Conservation (phyloP, 1,284 basidiomycete genomes). For the Tylopilus sp. region DNA sequence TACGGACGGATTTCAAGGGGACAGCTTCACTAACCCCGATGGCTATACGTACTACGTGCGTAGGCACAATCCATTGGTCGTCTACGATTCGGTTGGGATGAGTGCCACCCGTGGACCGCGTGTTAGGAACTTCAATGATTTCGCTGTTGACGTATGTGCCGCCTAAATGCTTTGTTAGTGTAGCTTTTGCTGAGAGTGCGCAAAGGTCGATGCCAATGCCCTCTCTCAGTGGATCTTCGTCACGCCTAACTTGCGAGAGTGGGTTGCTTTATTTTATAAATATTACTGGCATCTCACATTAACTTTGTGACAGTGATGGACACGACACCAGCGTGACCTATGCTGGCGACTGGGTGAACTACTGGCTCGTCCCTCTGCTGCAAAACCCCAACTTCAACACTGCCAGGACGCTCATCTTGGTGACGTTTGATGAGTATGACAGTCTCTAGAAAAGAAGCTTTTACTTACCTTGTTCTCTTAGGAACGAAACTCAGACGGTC, state of each 20-base stretch:
- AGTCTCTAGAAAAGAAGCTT: not conserved
- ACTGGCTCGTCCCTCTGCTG: slow-evolving; percentile 54
- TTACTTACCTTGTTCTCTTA: slow-evolving; percentile 17
- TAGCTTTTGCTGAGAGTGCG: not conserved
- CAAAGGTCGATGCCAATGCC: slow-evolving; percentile 35
- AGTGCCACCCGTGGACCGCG: slow-evolving; percentile 41
- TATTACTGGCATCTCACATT: not conserved
- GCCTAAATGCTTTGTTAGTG: not conserved
- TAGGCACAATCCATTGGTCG: slow-evolving; percentile 58
- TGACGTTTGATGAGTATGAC: slow-evolving; percentile 48
- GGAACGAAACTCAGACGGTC: slow-evolving; percentile 44
- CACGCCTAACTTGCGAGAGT: slow-evolving; percentile 53
- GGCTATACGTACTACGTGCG: slow-evolving; percentile 50
- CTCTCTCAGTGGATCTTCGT: slow-evolving; percentile 63
- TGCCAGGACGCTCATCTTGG: slow-evolving; percentile 49
- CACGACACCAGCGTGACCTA: slow-evolving; percentile 59
- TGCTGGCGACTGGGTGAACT: slow-evolving; percentile 46
- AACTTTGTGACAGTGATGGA: slow-evolving; percentile 27
- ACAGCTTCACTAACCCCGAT: slow-evolving; percentile 45
- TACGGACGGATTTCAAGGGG: slow-evolving; percentile 45
- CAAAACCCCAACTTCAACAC: slow-evolving; percentile 46
- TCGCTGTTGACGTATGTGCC: slow-evolving; percentile 45
- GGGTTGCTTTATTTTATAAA: not conserved
- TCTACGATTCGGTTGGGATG: slow-evolving; percentile 47
- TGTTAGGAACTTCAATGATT: slow-evolving; percentile 63